These are phyloP conservation scores for Hansfordia pulvinata DNA, from an alignment of 2,329 filamentous ascomycete species.

Conservation along the genomic window DNA sequence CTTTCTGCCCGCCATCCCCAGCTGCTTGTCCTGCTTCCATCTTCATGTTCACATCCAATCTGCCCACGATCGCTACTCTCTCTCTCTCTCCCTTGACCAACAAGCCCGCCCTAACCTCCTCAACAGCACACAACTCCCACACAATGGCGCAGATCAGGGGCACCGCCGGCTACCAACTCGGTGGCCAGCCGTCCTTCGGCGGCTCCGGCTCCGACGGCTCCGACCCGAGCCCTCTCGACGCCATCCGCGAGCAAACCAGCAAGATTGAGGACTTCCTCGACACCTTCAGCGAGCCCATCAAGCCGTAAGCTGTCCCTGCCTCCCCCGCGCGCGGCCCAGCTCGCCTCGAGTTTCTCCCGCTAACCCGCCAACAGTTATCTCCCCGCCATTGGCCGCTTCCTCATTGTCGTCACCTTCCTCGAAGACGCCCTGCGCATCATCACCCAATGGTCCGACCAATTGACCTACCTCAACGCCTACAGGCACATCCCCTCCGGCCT, in stretches of 20 bases:
- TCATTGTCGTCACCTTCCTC: conserved; percentile 96
- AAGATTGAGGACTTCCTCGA: conserved; percentile 95
- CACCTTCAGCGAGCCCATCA: conserved; percentile 75
- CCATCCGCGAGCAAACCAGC: conserved; percentile 88
- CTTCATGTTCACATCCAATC: too few relatives aligned
- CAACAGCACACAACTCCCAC: not conserved
- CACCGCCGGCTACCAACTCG: conserved; percentile 72
- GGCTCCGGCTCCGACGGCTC: conserved; percentile 45
- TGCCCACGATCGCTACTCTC: not conserved
- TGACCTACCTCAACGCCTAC: conserved; percentile 86
- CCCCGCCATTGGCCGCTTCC: conserved; percentile 86
- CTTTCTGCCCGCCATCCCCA: too few relatives aligned
- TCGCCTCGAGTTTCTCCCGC: conserved; percentile 10
- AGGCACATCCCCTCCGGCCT: conserved; percentile 76
- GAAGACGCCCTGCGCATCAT: conserved; percentile 93
- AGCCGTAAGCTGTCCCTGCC: conserved; percentile 54
- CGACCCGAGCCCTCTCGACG: conserved; percentile 69
- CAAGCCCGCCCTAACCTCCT: too few relatives aligned
- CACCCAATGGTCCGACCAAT: conserved; percentile 94
- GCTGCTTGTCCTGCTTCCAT: too few relatives aligned
- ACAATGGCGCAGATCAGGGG: conserved; percentile 39
- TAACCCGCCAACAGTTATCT: conserved; percentile 57
- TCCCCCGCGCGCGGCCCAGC: conserved; percentile 1
- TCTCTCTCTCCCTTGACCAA: not conserved
- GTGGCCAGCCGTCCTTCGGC: conserved; percentile 59